These are phyloP conservation scores for Coemansia sp. DNA, from an alignment of 192 early-diverging fungal genomes.

Conservation along the genomic window DNA sequence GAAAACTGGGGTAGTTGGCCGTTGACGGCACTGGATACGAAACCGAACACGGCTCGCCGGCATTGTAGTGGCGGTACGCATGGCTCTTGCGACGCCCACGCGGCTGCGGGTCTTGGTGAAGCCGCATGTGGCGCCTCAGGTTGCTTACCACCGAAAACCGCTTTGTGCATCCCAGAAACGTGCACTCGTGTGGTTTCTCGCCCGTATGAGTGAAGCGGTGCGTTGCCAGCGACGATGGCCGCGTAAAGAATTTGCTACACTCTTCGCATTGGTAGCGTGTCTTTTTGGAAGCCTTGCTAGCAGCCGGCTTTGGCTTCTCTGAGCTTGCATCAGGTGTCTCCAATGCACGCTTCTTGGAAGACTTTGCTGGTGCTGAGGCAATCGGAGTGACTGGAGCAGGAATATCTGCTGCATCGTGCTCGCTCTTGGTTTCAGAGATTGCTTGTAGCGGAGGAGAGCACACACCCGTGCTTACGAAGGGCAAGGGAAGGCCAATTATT, in stretches of 20 bases:
- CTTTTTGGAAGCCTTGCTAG: slow-evolving; percentile 3
- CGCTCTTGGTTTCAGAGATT: not conserved
- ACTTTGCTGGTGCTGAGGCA: not conserved
- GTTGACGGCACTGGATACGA: too few relatives aligned
- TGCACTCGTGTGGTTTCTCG: slow-evolving; percentile 64
- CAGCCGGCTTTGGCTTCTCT: not conserved
- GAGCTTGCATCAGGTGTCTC: not conserved
- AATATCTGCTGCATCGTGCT: not conserved
- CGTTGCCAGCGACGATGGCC: slow-evolving; percentile 62
- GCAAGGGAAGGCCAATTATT: not conserved
- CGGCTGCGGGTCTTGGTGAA: not conserved
- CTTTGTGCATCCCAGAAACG: slow-evolving; percentile 56
- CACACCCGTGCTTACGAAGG: not conserved
- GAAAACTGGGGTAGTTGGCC: not conserved
- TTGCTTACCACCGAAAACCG: slow-evolving; percentile 69
- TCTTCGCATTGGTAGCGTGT: slow-evolving; percentile 45
- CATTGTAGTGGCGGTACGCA: not conserved
- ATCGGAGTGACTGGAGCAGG: not conserved
- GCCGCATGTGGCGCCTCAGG: slow-evolving; percentile 59
- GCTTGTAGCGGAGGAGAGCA: not conserved
- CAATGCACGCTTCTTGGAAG: not conserved
- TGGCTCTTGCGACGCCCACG: not conserved
- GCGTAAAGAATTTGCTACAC: slow-evolving; percentile 62
- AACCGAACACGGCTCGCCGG: not conserved
- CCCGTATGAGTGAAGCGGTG: slow-evolving; percentile 71